Conservation (phyloP, 1,284 basidiomycete species). For the Sphaerobolus stellatus region DNA sequence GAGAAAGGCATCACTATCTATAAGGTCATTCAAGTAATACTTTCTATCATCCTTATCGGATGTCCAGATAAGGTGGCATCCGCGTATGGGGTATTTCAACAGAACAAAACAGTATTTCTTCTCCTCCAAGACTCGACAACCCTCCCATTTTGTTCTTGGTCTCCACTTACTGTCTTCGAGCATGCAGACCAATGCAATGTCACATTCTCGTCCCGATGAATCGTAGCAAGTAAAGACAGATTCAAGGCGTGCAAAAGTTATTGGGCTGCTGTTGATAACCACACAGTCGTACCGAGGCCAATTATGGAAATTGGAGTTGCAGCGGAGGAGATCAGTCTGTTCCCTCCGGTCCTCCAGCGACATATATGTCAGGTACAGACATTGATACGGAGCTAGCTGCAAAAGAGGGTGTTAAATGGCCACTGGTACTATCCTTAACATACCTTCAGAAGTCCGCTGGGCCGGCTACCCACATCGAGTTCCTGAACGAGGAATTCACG, state of each 20-base stretch:
- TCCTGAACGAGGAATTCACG: not conserved
- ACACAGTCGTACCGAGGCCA: conserved; percentile 25
- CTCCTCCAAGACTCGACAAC: conserved; percentile 20
- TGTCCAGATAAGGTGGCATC: conserved; percentile 22
- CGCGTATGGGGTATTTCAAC: conserved; percentile 26
- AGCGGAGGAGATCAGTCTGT: conserved; percentile 24
- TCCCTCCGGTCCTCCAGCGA: conserved; percentile 28
- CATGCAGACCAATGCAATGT: conserved; percentile 27
- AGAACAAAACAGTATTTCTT: conserved; percentile 22
- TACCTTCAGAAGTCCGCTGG: not conserved
- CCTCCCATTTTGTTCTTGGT: conserved; percentile 25
- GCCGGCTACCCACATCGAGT: not conserved
- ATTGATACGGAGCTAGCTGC: not conserved
- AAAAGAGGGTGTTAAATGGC: not conserved
- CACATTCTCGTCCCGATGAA: conserved; percentile 8
- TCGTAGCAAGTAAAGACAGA: conserved; percentile 23
- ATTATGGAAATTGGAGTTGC: conserved; percentile 25
- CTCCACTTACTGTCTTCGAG: conserved; percentile 17
- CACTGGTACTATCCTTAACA: not conserved
- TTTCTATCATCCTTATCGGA: conserved; percentile 15
- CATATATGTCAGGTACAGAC: conserved; percentile 25
- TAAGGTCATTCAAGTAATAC: conserved; percentile 25
- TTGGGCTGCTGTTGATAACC: conserved; percentile 18
- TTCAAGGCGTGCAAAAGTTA: conserved; percentile 22
- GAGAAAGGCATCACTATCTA: conserved; percentile 31